Percentiles rank a stretch among this genome's conserved stretches.
Evolutionary conservation across 306 rosid species (phyloP).

Genomic region (Quercus glauca): DNA sequence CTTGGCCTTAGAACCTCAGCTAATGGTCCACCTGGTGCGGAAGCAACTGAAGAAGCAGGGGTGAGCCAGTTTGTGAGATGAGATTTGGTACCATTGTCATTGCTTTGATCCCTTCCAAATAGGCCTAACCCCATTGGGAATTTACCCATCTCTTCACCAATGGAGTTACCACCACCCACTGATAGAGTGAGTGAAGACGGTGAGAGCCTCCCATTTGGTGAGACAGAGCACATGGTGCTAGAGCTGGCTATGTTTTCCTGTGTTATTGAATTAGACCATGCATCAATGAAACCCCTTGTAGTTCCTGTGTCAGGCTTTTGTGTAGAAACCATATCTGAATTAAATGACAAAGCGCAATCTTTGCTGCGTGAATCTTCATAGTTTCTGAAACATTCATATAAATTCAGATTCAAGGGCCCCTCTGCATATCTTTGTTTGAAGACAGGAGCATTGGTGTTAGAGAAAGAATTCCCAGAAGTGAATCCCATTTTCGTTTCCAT

Average conservation of each 20-base stretch:
- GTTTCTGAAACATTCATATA: slow-evolving; percentile 31
- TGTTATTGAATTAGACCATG: slow-evolving; percentile 56
- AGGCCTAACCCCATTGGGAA: slow-evolving; percentile 45
- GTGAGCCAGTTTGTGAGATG: slow-evolving; percentile 43
- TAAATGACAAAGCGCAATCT: slow-evolving; percentile 29
- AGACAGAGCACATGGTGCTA: slow-evolving; percentile 24
- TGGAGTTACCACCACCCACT: slow-evolving; percentile 46
- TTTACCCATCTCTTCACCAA: slow-evolving; percentile 35
- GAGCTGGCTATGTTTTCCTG: slow-evolving; percentile 19
- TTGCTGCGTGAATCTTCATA: slow-evolving; percentile 33
- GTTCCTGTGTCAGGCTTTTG: slow-evolving; percentile 29
- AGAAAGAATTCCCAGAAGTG: slow-evolving; percentile 27
- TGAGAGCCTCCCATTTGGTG: slow-evolving; percentile 40
- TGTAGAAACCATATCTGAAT: slow-evolving; percentile 38
- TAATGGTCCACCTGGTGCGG: slow-evolving; percentile 66
- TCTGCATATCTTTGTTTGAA: slow-evolving; percentile 11
- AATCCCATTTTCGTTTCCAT: slow-evolving; percentile 47
- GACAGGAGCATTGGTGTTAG: slow-evolving; percentile 10
- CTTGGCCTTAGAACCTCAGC: slow-evolving; percentile 77
- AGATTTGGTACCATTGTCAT: slow-evolving; percentile 23
- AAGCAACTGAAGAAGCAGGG: slow-evolving; percentile 45
- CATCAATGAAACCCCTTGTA: slow-evolving; percentile 65
- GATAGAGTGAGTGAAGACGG: slow-evolving; percentile 64
- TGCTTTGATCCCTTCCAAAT: slow-evolving; percentile 27
- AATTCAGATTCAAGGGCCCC: slow-evolving; percentile 44